phyloP scores from a whole-genome alignment of 78 protist genomes.

The Ministeria vibrans region DNA sequence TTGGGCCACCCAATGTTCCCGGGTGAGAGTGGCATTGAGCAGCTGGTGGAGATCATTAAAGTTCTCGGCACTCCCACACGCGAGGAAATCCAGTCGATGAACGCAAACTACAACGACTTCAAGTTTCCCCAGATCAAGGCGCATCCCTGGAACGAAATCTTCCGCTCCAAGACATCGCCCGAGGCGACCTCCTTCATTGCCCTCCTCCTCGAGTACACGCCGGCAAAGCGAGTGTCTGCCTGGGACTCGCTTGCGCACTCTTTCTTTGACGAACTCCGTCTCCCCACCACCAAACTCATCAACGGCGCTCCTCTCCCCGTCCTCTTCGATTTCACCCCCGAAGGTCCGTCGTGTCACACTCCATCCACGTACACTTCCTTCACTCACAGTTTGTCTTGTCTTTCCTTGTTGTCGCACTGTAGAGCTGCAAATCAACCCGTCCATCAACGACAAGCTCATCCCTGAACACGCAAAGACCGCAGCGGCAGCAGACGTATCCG shows the following conservation, averaged over 20 bases:
- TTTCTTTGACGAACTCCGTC: constrained; percentile 84
- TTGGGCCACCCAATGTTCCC: constrained; percentile 91
- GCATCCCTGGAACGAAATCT: constrained; percentile 82
- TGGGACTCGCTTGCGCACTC: constrained; percentile 74
- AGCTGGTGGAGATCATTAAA: constrained; percentile 95
- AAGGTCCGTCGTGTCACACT: background rate
- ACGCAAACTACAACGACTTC: constrained; percentile 79
- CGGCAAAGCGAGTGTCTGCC: constrained; percentile 61
- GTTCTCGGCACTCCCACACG: constrained; percentile 83
- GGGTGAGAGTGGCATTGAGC: constrained; percentile 91
- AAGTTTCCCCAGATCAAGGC: constrained; percentile 85
- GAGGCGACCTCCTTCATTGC: constrained; percentile 67
- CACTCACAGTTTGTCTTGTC: background rate
- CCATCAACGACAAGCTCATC: background rate
- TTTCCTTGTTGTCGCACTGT: background rate
- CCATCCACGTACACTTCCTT: background rate
- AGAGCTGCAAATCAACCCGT: background rate
- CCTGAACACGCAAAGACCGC: too few species aligned
- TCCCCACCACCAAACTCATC: constrained; percentile 31
- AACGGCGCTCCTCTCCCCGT: constrained; percentile 22
- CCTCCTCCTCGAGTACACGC: constrained; percentile 69
- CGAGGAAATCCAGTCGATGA: constrained; percentile 84
- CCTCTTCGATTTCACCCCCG: constrained; percentile 18
- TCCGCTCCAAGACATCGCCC: background rate
- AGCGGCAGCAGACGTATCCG: background rate